These are phyloP conservation scores for Moricandia moricandioides DNA, from an alignment of 345 rosid genomes.

Conservation along the genomic window DNA sequence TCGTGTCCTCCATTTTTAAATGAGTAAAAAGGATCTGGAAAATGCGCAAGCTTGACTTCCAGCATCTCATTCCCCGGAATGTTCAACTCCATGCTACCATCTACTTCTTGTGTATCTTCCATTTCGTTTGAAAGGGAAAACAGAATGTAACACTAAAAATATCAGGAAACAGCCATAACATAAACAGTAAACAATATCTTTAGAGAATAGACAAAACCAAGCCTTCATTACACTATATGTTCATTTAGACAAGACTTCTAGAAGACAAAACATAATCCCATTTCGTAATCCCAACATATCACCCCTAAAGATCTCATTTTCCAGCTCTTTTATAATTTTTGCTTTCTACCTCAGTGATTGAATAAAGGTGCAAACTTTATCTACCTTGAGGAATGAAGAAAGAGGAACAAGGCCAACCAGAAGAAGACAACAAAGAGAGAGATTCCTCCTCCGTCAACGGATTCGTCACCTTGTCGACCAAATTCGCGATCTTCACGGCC, in stretches of 20 bases:
- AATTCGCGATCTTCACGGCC: conserved; percentile 23
- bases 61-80: conserved; percentile 28
- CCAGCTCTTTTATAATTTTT: neutral
- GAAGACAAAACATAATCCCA: neutral
- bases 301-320: neutral
- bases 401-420: conserved; percentile 46
- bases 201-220: too few relatives aligned
- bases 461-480: conserved; percentile 32
- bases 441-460: conserved; percentile 42
- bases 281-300: neutral
- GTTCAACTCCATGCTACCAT: conserved; percentile 17
- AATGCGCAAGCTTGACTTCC: conserved; percentile 33
- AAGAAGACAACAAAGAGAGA: conserved; percentile 33
- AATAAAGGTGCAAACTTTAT: neutral
- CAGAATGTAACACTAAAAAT: neutral
- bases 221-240: neutral
- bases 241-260: neutral
- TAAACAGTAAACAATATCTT: neutral
- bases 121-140: neutral
- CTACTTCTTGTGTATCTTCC: conserved; percentile 18
- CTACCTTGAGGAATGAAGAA: conserved; percentile 38
- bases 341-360: neutral
- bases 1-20: conserved; percentile 26
- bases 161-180: neutral
- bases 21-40: conserved; percentile 21